A percentile compares a stretch with the other conserved stretches of the same genome.
Conservation (phyloP, 163 green algal species). For the Chloromonas sp. region DNA sequence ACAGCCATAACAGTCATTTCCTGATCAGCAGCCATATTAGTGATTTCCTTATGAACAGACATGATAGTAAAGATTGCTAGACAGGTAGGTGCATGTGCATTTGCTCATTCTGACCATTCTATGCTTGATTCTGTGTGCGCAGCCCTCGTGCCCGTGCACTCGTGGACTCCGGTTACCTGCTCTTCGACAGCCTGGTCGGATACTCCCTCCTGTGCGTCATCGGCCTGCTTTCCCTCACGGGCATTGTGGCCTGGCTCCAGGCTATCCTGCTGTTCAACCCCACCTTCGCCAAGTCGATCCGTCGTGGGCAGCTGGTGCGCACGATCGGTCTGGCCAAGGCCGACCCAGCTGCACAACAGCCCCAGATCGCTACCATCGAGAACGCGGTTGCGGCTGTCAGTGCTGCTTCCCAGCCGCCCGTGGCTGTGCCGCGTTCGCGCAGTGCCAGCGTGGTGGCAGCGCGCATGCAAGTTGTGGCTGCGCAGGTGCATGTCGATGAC, state of each 20-base stretch:
- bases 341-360: neutral
- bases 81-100: too few species aligned
- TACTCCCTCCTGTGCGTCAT: slow-evolving; percentile 6
- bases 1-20: too few species aligned
- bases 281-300: slow-evolving; percentile 20
- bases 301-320: slow-evolving; percentile 14
- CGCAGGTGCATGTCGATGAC: neutral
- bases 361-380: neutral
- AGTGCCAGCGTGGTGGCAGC: neutral
- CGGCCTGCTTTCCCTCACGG: slow-evolving; percentile 21
- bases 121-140: too few species aligned
- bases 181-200: neutral
- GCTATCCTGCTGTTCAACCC: slow-evolving; percentile 32
- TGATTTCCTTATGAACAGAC: too few species aligned
- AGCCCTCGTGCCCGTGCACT: neutral
- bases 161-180: slow-evolving; percentile 4
- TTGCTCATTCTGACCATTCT: too few species aligned
- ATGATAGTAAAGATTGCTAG: too few species aligned
- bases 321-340: neutral
- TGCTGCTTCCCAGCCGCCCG: neutral
- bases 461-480: neutral
- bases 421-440: neutral
- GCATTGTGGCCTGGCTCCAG: slow-evolving; percentile 26
- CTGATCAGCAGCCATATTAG: too few species aligned
- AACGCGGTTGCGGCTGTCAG: neutral